Evolutionary conservation across 345 rosid genomes (phyloP).

Genomic region (Lepidium aucheri): DNA sequence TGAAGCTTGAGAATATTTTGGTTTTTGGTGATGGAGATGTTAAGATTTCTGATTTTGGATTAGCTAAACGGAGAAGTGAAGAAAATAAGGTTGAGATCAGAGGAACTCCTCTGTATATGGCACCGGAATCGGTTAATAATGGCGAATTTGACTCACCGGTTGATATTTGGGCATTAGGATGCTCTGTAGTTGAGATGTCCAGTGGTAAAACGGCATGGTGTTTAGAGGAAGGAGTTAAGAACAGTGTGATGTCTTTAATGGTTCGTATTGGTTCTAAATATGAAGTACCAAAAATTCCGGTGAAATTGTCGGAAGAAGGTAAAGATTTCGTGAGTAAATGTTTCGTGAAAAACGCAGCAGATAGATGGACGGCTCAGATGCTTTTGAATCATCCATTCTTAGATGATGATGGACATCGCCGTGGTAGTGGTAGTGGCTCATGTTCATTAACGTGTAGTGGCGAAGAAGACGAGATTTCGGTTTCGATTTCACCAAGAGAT

Average conservation of each 20-base stretch:
- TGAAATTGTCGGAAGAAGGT: conserved; percentile 51
- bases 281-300: conserved; percentile 48
- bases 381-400: conserved; percentile 69
- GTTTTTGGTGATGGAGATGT: conserved; percentile 35
- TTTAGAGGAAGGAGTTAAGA: conserved; percentile 3
- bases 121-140: conserved; percentile 61
- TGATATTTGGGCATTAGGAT: conserved; percentile 86
- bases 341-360: conserved; percentile 41
- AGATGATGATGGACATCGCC: conserved; percentile 8
- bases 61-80: conserved; percentile 36
- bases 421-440: not conserved
- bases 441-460: not conserved
- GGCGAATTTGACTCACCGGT: conserved; percentile 49
- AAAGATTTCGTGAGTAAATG: conserved; percentile 60
- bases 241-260: conserved; percentile 33
- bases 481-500: conserved; percentile 34
- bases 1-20: conserved; percentile 54
- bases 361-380: conserved; percentile 80
- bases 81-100: conserved; percentile 26
- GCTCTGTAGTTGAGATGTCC: conserved; percentile 68
- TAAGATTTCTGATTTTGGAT: conserved; percentile 72
- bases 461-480: conserved; percentile 19
- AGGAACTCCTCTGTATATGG: conserved; percentile 71
- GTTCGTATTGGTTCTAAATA: conserved; percentile 43
- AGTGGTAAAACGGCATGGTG: conserved; percentile 67